phyloP scores from a whole-genome alignment of 2,329 filamentous ascomycete genomes.

The Blastomyces silverae region DNA sequence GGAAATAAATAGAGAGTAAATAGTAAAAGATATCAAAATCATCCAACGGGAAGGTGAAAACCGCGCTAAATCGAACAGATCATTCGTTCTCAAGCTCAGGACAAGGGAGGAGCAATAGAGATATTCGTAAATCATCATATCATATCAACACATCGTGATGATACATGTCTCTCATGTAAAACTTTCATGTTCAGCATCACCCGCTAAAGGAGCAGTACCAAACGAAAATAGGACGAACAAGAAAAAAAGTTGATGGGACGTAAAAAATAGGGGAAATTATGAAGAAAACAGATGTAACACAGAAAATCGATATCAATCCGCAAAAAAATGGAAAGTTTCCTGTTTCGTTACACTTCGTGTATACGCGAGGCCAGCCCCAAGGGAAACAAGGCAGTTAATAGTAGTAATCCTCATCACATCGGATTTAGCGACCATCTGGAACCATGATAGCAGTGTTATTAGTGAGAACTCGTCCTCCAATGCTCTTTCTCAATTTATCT shows the following conservation, averaged over 20 bases:
- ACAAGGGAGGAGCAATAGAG: neutral
- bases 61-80: neutral
- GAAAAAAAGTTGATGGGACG: neutral
- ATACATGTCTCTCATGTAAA: slow-evolving; percentile 10
- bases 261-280: slow-evolving; percentile 6
- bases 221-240: neutral
- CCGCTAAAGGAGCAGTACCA: slow-evolving; percentile 6
- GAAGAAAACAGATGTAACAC: neutral
- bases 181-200: slow-evolving; percentile 6
- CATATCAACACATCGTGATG: slow-evolving; percentile 3
- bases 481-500: slow-evolving; percentile 49
- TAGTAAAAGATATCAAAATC: neutral
- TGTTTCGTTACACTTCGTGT: neutral
- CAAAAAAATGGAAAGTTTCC: neutral
- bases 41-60: neutral
- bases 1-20: slow-evolving; percentile 2
- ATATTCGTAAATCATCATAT: slow-evolving; percentile 11
- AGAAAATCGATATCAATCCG: slow-evolving; percentile 7
- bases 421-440: slow-evolving; percentile 19
- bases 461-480: slow-evolving; percentile 42
- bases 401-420: neutral
- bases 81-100: slow-evolving; percentile 1
- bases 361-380: neutral
- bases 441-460: slow-evolving; percentile 23
- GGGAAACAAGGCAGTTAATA: neutral